Percentiles rank a stretch among this genome's conserved stretches.
Conservation (phyloP, 108 stramenopile species). For the Nitzschia palea region DNA sequence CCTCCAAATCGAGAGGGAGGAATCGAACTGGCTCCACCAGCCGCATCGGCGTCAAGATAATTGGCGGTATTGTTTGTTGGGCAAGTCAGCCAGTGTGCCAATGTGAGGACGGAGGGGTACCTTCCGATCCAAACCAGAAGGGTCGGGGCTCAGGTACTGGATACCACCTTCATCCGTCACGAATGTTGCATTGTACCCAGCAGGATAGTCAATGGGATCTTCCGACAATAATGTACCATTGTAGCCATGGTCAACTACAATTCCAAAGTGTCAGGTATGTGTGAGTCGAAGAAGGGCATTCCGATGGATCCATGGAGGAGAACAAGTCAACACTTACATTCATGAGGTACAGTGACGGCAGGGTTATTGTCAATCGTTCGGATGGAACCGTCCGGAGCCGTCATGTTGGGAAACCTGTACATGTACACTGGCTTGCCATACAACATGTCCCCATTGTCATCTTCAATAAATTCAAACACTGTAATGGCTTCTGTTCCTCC, state of each 20-base stretch:
- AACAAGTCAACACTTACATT: no score
- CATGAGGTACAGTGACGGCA: conserved; percentile 22
- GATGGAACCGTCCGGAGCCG: conserved; percentile 22
- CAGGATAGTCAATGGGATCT: conserved; percentile 25
- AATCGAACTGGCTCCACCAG: conserved; percentile 33
- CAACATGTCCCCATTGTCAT: conserved; percentile 21
- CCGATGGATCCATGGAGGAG: neutral
- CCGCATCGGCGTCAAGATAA: conserved; percentile 27
- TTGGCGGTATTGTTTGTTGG: conserved; percentile 34
- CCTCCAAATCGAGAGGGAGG: conserved; percentile 37
- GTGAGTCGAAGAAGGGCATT: neutral
- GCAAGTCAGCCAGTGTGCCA: conserved; percentile 28
- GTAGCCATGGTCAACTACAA: conserved; percentile 20
- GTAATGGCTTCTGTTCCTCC: conserved; percentile 37
- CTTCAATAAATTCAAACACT: conserved; percentile 32
- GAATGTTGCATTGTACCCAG: conserved; percentile 21
- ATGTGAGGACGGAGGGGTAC: conserved; percentile 32
- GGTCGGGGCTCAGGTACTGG: conserved; percentile 21
- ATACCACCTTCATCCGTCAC: conserved; percentile 38
- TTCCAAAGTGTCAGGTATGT: no score
- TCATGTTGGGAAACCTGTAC: conserved; percentile 30
- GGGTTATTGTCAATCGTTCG: conserved; percentile 31
- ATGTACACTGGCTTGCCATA: conserved; percentile 36
- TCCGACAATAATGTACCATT: conserved; percentile 13
- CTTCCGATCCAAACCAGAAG: conserved; percentile 23